These are phyloP conservation scores for Corymbia citriodora DNA, from an alignment of 441 rosid genomes.

Conservation along the genomic window DNA sequence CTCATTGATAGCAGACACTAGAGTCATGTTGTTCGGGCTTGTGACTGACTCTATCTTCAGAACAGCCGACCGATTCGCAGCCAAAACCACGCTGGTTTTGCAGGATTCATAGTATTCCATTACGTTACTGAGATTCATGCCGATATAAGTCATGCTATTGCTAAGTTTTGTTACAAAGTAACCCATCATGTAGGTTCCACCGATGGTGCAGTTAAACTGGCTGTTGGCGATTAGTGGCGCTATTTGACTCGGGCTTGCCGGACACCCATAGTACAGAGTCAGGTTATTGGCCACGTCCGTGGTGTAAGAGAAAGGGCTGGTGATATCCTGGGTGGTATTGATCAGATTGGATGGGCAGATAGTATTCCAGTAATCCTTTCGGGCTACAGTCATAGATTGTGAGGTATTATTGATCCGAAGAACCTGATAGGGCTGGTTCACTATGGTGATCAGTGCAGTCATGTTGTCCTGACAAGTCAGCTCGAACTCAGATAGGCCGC, in stretches of 20 bases:
- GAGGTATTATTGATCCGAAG: neutral
- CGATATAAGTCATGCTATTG: neutral
- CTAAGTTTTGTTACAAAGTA: neutral
- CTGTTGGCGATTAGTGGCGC: fast-evolving
- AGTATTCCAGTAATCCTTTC: conserved; percentile 13
- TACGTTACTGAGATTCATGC: fast-evolving
- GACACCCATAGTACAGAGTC: conserved; percentile 11
- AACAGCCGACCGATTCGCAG: neutral
- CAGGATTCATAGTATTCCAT: fast-evolving
- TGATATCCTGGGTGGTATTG: neutral
- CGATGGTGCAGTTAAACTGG: neutral
- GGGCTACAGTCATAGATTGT: neutral
- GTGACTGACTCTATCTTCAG: fast-evolving
- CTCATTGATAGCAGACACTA: conserved; percentile 11
- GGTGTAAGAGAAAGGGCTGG: neutral
- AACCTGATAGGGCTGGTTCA: neutral
- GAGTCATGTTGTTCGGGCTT: neutral
- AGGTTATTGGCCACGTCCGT: neutral
- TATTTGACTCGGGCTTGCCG: fast-evolving
- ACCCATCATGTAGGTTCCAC: neutral
- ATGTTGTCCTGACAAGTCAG: neutral
- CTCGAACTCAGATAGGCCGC: conserved; percentile 17
- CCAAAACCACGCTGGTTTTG: conserved; percentile 9
- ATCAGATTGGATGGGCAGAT: conserved; percentile 13
- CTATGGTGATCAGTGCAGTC: neutral